Conservation (phyloP, 202 grass and related monocot genomes). For the Miscanthus sacchariflorus region DNA sequence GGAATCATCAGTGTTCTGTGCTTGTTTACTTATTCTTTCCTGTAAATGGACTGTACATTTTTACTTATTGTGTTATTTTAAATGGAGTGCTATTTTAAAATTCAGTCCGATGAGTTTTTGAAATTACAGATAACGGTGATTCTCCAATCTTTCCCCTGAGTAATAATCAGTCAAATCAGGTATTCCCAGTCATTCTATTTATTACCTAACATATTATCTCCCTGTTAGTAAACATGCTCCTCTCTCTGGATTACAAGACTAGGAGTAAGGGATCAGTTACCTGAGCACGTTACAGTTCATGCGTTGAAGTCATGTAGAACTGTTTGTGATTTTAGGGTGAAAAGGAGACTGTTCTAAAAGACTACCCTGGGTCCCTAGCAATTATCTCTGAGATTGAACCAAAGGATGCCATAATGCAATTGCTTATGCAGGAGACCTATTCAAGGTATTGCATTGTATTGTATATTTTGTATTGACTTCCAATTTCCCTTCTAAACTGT, state of each 20-base stretch:
- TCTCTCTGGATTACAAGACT: conserved; percentile 1
- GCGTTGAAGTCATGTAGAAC: conserved; percentile 9
- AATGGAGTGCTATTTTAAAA: not conserved
- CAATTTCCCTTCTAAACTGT: conserved; percentile 22
- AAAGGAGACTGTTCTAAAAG: conserved; percentile 47
- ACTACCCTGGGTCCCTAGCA: conserved; percentile 56
- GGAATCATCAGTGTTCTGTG: not conserved
- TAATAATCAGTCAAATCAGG: conserved; percentile 48
- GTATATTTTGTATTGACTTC: conserved; percentile 12
- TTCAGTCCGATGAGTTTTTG: not conserved
- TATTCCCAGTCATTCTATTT: conserved; percentile 37
- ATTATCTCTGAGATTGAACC: conserved; percentile 73
- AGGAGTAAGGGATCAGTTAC: not conserved
- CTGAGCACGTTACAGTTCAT: conserved; percentile 7
- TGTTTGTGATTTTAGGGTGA: conserved; percentile 49
- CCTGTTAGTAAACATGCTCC: not conserved
- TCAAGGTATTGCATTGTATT: conserved; percentile 66
- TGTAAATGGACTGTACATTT: conserved; percentile 10
- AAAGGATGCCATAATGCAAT: conserved; percentile 74
- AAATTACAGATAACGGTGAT: conserved; percentile 47
- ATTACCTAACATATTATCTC: not conserved
- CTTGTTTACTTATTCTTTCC: not conserved
- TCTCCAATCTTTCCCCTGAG: not conserved
- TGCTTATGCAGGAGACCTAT: conserved; percentile 83
- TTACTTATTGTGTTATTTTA: conserved; percentile 5